A percentile compares a stretch with the other conserved stretches of the same genome.
phyloP scores from a whole-genome alignment of 805 yeast genomes.

The Groenewaldozyma tartarivorans region DNA sequence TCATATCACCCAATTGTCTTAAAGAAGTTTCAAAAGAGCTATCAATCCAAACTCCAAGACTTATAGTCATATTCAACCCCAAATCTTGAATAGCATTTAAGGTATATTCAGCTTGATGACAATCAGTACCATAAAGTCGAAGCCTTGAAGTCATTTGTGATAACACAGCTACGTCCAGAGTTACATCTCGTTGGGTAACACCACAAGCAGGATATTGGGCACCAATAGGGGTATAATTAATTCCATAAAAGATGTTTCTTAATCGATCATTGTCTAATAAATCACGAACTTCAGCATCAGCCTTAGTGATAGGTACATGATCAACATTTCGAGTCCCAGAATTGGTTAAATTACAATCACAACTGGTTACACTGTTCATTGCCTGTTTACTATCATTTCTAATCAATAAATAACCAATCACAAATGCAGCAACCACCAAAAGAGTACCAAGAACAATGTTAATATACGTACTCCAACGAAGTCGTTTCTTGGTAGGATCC shows the following conservation, averaged over 20 bases:
- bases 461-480: neutral
- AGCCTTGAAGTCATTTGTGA: constrained; percentile 51
- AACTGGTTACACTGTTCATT: neutral
- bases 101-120: constrained; percentile 44
- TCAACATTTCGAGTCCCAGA: neutral
- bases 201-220: constrained; percentile 49
- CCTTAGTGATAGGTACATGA: constrained; percentile 7
- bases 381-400: neutral
- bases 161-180: constrained; percentile 46
- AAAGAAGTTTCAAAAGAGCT: constrained; percentile 35
- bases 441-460: neutral
- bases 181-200: constrained; percentile 36
- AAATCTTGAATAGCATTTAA: constrained; percentile 44
- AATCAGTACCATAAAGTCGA: constrained; percentile 52
- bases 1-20: constrained; percentile 39
- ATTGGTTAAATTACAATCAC: neutral
- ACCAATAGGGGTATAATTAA: constrained; percentile 50
- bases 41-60: constrained; percentile 59
- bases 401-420: neutral
- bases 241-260: constrained; percentile 40
- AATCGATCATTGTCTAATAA: constrained; percentile 28
- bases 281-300: constrained; percentile 24
- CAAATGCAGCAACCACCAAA: neutral
- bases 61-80: constrained; percentile 44
- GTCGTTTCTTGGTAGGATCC: neutral